Evolutionary conservation across 2,329 filamentous ascomycete genomes (phyloP).

Genomic region (Ceratocystis destructans): DNA sequence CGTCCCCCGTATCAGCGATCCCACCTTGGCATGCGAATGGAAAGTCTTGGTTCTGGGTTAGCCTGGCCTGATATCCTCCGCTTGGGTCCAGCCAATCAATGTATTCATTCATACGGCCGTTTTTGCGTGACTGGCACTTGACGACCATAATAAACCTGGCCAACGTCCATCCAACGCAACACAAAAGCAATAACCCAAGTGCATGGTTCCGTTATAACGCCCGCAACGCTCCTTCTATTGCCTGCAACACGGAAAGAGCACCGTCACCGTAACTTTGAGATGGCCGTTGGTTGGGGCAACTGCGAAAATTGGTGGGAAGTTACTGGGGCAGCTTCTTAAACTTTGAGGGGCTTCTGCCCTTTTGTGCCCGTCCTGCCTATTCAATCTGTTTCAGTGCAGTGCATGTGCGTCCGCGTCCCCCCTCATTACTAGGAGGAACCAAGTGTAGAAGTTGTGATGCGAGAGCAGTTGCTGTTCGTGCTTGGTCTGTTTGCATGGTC

Average conservation of each 20-base stretch:
- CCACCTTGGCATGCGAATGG: background rate
- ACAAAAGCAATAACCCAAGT: background rate
- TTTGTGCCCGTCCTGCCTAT: background rate
- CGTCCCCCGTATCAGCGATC: slow-evolving; percentile 1
- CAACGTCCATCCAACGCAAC: background rate
- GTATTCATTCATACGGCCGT: background rate
- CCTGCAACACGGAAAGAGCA: slow-evolving; percentile 8
- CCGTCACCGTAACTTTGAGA: background rate
- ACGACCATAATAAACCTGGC: background rate
- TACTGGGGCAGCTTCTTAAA: background rate
- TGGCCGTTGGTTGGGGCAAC: background rate
- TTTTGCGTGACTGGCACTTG: background rate
- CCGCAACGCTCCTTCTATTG: slow-evolving; percentile 15
- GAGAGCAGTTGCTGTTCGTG: background rate
- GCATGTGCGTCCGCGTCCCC: background rate
- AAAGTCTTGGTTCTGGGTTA: background rate
- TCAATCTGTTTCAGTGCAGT: background rate
- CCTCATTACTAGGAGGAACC: background rate
- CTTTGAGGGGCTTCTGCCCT: background rate
- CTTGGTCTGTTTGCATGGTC: background rate
- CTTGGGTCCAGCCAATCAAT: too few relatives aligned
- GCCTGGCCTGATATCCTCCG: too few relatives aligned
- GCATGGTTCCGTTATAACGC: slow-evolving; percentile 14
- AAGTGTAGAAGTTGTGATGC: background rate
- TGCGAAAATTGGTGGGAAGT: background rate